A percentile compares a stretch with the other conserved stretches of the same genome.
Evolutionary conservation across 352 stramenopile genomes (phyloP).

Genomic region (Phytophthora pluvialis): DNA sequence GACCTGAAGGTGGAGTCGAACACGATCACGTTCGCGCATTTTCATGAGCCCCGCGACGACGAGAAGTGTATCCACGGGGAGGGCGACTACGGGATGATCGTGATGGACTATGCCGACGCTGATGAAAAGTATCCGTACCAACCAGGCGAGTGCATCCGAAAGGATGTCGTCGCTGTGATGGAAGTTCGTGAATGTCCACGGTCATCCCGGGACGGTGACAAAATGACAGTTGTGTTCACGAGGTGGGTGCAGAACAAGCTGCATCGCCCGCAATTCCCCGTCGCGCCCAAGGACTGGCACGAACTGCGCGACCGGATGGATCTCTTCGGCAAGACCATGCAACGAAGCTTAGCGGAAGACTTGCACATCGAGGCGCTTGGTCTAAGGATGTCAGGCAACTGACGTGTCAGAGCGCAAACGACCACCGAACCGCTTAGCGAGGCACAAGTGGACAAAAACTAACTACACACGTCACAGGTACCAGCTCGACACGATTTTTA

Average conservation of each 20-base stretch:
- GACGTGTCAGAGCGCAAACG: too few relatives aligned
- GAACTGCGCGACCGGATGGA: slow-evolving; percentile 38
- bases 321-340: slow-evolving; percentile 34
- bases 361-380: slow-evolving; percentile 19
- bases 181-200: slow-evolving; percentile 36
- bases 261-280: slow-evolving; percentile 27
- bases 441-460: too few relatives aligned
- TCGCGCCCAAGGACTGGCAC: slow-evolving; percentile 30
- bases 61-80: slow-evolving; percentile 26
- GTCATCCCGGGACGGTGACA: not conserved
- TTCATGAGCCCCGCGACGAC: slow-evolving; percentile 22
- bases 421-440: too few relatives aligned
- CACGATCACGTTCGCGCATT: slow-evolving; percentile 44
- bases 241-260: slow-evolving; percentile 38
- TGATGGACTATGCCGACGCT: slow-evolving; percentile 44
- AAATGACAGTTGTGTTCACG: slow-evolving; percentile 34
- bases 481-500: not conserved
- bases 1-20: slow-evolving; percentile 52
- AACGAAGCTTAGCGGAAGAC: slow-evolving; percentile 32
- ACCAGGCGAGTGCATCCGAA: slow-evolving; percentile 38
- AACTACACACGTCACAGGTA: not conserved
- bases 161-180: slow-evolving; percentile 47
- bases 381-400: slow-evolving; percentile 7
- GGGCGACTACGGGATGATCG: slow-evolving; percentile 43
- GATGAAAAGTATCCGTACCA: slow-evolving; percentile 58